Percentiles rank a stretch among this genome's conserved stretches.
These are phyloP conservation scores for Coniochaeta sp. DNA, from an alignment of 2,329 filamentous ascomycete species.

Conservation along the genomic window DNA sequence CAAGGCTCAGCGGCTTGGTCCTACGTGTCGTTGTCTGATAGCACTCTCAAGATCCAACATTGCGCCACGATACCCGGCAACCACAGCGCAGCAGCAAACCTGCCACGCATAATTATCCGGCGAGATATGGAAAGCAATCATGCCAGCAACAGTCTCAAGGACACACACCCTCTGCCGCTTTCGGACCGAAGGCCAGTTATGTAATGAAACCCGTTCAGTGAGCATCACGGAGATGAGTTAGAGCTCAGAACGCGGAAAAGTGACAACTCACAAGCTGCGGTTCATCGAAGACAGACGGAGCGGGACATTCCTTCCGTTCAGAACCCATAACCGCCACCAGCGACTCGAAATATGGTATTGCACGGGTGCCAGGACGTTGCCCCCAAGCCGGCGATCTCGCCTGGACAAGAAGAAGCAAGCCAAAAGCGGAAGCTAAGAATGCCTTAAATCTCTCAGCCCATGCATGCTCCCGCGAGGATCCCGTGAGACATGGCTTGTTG, in stretches of 20 bases:
- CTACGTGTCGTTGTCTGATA: neutral
- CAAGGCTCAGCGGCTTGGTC: neutral
- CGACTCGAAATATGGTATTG: neutral
- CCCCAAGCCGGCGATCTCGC: neutral
- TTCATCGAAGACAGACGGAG: neutral
- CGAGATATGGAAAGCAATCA: neutral
- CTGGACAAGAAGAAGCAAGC: neutral
- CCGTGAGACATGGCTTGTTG: neutral
- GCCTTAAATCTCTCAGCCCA: neutral
- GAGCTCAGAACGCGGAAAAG: neutral
- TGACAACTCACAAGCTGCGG: neutral
- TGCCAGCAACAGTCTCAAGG: neutral
- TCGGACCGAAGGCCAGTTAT: neutral
- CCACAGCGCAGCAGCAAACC: neutral
- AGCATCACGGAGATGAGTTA: neutral
- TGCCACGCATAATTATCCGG: neutral
- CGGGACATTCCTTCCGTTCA: neutral
- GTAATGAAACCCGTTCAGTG: neutral
- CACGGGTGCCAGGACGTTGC: neutral
- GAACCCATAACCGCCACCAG: neutral
- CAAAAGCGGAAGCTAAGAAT: neutral
- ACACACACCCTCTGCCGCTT: neutral
- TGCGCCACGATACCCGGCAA: neutral
- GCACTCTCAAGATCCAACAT: neutral
- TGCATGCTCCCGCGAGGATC: neutral